Evolutionary conservation across 139 green algal species (phyloP), one percentile per base, ranked within the genome.

Genomic region (Coccomyxa sp.): DNA sequence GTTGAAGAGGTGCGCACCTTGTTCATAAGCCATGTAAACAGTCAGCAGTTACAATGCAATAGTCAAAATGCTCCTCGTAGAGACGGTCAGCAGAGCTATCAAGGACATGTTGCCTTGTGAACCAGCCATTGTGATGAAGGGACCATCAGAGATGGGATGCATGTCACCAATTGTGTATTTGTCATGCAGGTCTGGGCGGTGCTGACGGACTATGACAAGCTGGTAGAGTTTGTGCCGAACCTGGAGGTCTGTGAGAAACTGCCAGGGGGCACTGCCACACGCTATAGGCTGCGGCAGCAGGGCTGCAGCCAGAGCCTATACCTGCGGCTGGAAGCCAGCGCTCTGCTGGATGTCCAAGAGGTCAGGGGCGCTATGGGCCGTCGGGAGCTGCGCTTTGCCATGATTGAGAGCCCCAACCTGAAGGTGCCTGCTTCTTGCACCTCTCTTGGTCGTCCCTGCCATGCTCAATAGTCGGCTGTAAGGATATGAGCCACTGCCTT

Each of bases 141-240:
- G 38, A 51, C 7, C 38, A 51, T 51, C 7, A 51, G 38, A 51
- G 38, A 3, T 51, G 38, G 38, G 38, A 51, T 51, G 7, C 38
- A 51, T 3, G 38, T 3, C 38, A 51, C 3, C 38, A 51, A 51
- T 3, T 7, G 38, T 51, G 38, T 51, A 51, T 7, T 7, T 51
- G 38, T 15, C 63, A 10, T 68, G 59, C 89, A 93, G 87, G 90
- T 94, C 0, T 94, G 91, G 91, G 23, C 59, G 16, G 89, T 94
- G 30, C 81, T 94, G 66, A 93, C 89, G 25, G 79, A 91, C 82
- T 94, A 89, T 74, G 84, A 90, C 28, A 58, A 74, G 17, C 87
- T 94, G 10, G 45, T 88, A 13, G 79, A 86, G 0, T 91, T 93
- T 84, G 86, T 94, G 45, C 91, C 91, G 0, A 91, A 93, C 82